Evolutionary conservation across 1,139 yeast species (phyloP), one percentile per base, ranked within the genome.

Genomic region (Blastobotrys capitulatus): DNA sequence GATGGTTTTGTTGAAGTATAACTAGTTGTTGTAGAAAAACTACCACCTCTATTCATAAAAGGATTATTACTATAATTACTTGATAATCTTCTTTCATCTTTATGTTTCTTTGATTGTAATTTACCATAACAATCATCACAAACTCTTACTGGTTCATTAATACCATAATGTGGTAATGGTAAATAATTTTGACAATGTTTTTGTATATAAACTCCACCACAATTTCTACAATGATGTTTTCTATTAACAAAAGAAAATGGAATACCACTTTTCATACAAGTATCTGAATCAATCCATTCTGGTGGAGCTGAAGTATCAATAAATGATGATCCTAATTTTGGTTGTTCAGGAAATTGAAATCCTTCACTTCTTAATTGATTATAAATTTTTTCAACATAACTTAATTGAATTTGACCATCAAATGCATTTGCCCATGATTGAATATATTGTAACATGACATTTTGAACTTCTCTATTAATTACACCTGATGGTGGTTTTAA

Each of bases 201-300:
- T 56, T 86, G 92, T 66, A 96, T 83, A 61, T 78, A 92, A 0
- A 88, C 96, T 1, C 97, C 97, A 25, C 99, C 99, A 69, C 99
- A 92, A 47, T 95, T 86, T 50, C 98, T 77, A 65, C 98, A 92
- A 68, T 92, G 98, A 66, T 92, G 99, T 64, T 92, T 89, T 60
- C 99, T 76, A 64, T 87, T 89, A 56, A 90, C 73, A 67, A 90
- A 78, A 1, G 94, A 75, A 61, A 92, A 92, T 13, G 83, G 72
- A 35, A 76, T 80, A 49, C 95, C 89, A 60, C 97, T 88, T 52
- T 87, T 82, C 97, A 94, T 90, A 66, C 99, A 92, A 12, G 87
- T 88, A 60, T 89, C 96, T 16, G 89, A 83, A 62, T 94, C 98
- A 22, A 86, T 83, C 99, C 99, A 92, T 60, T 90, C 97, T 0